These are phyloP conservation scores for Alternaria incomplexa DNA, from an alignment of 2,329 filamentous ascomycete species.

Conservation along the genomic window DNA sequence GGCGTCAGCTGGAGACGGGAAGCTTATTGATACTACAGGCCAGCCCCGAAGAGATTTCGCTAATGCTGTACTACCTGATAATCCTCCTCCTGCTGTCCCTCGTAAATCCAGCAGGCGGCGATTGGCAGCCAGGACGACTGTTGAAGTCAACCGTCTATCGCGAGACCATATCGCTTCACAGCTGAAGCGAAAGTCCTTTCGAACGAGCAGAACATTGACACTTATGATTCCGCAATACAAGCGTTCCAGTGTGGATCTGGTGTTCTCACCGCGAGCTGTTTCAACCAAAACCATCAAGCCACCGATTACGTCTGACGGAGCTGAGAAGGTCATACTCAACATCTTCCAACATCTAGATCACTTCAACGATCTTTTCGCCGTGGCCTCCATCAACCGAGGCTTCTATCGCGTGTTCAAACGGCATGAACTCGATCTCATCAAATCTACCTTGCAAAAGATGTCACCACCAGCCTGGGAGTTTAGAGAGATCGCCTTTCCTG, in stretches of 20 bases:
- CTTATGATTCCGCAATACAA: constrained; percentile 33
- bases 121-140: constrained; percentile 22
- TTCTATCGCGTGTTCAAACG: constrained; percentile 65
- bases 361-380: constrained; percentile 62
- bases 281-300: constrained; percentile 25
- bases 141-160: constrained; percentile 34
- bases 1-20: constrained; percentile 2
- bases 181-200: constrained; percentile 24
- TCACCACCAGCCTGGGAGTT: constrained; percentile 67
- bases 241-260: constrained; percentile 28
- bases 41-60: constrained; percentile 16
- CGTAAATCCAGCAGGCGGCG: constrained; percentile 52
- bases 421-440: constrained; percentile 62
- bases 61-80: constrained; percentile 5
- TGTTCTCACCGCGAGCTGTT: constrained; percentile 26
- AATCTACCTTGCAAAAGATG: constrained; percentile 57
- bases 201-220: constrained; percentile 25
- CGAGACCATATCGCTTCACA: constrained; percentile 41
- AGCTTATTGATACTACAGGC: constrained; percentile 8
- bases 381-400: constrained; percentile 60
- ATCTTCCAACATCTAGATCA: constrained; percentile 58
- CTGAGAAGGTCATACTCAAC: constrained; percentile 58
- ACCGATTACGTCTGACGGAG: constrained; percentile 51
- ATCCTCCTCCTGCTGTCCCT: constrained; percentile 45
- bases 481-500: constrained; percentile 63